A percentile compares a stretch with the other conserved stretches of the same genome.
These are phyloP conservation scores for Apiospora malaysiana DNA, from an alignment of 2,329 filamentous ascomycete genomes.

Conservation along the genomic window DNA sequence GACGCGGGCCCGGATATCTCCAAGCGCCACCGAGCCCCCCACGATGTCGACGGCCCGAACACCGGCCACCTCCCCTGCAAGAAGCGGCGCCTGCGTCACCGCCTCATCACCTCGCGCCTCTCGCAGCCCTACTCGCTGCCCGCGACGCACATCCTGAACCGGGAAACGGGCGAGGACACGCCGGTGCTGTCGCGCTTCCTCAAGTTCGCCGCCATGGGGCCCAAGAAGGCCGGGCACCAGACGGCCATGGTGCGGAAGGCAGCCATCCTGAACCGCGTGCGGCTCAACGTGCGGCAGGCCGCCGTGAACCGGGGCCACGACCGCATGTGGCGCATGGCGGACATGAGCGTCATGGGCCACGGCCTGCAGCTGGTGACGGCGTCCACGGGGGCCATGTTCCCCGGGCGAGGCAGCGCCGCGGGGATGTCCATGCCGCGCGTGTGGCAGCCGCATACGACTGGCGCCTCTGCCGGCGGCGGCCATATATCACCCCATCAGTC, in stretches of 20 bases:
- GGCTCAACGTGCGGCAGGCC: conserved; percentile 51
- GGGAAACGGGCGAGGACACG: conserved; percentile 56
- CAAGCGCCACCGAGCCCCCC: conserved; percentile 58
- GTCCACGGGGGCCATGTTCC: conserved; percentile 39
- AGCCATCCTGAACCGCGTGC: conserved; percentile 68
- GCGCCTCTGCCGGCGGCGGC: conserved; percentile 21
- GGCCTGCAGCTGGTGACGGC: conserved; percentile 41
- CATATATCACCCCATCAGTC: background rate
- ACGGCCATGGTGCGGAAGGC: conserved; percentile 64
- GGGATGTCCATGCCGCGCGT: conserved; percentile 29
- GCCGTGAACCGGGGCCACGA: conserved; percentile 40
- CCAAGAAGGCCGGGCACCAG: conserved; percentile 53
- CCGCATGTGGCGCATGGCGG: conserved; percentile 40
- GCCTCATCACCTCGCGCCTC: conserved; percentile 72
- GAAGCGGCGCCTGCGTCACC: conserved; percentile 68
- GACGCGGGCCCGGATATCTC: background rate
- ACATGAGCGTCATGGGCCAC: conserved; percentile 43
- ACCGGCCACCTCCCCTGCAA: conserved; percentile 61
- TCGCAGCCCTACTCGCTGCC: conserved; percentile 73
- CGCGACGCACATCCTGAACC: conserved; percentile 71
- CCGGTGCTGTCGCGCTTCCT: conserved; percentile 48
- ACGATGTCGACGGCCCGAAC: conserved; percentile 65
- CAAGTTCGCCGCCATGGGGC: conserved; percentile 50
- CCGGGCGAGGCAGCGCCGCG: conserved; percentile 29
- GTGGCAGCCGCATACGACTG: conserved; percentile 38